Evolutionary conservation across 176 grass and related monocot genomes (phyloP), one percentile per base, ranked within the genome.

Genomic region (Musa schizocarpa): DNA sequence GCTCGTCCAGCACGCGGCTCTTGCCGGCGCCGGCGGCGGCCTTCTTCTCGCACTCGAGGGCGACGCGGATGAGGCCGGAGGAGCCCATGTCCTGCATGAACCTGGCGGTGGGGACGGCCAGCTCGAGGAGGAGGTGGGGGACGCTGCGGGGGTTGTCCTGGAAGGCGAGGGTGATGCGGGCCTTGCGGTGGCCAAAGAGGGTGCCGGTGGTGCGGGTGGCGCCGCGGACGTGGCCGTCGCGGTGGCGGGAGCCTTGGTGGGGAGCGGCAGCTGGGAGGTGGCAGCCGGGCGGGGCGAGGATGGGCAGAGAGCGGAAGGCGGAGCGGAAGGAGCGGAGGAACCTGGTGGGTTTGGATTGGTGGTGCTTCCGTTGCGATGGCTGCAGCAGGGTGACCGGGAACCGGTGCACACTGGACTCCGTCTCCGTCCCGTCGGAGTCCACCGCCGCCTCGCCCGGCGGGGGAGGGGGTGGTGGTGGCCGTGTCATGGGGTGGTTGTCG

Each of bases 11-110:
- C 29, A 92, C 83, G 22, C 50, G 73, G 54, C 56, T 16, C 19
- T 16, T 59, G 23, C 9, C 50, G 63, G 23, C 63, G 65, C 27
- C 65, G 71, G 73, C 3, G 59, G 24, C 1, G 50, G 78, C 69
- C 71, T 74, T 82, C 80, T 92, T 92, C 43, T 97, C 93, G 81
- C 93, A 93, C 88, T 97, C 93, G 61, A 97, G 93, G 34, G 87
- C 85, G 53, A 93, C 81, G 64, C 85, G 93, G 56, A 92, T 74
- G 79, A 88, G 84, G 26, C 85, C 83, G 9, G 86, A 79, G 16
- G 83, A 71, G 83, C 93, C 83, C 48, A 93, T 84, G 84, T 97
- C 93, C 69, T 90, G 90, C 81, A 96, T 89, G 85, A 96, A 96
- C 69, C 80, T 89, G 75, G 89, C 81, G 50, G 89, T 92, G 50